phyloP scores from a whole-genome alignment of 2,329 filamentous ascomycete species.

The Ustulina deusta region DNA sequence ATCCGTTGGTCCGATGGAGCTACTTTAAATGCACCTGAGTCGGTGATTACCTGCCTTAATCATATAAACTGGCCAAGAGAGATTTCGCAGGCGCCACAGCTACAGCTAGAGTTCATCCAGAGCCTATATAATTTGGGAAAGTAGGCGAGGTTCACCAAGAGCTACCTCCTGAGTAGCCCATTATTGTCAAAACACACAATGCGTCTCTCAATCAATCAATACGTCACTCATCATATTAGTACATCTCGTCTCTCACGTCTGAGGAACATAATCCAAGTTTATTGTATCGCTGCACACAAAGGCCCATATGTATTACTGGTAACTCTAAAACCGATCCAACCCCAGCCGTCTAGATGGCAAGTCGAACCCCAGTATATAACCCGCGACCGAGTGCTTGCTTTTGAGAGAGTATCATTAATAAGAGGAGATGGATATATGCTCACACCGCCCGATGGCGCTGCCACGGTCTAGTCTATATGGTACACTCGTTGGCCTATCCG shows the following conservation, averaged over 20 bases:
- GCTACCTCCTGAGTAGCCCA: too few species aligned
- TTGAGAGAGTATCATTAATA: constrained; percentile 39
- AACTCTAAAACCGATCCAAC: constrained; percentile 32
- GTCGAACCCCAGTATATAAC: constrained; percentile 36
- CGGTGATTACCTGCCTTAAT: not conserved
- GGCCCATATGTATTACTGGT: constrained; percentile 34
- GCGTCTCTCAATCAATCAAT: too few species aligned
- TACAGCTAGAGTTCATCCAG: too few species aligned
- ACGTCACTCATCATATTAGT: not conserved
- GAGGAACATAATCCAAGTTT: not conserved
- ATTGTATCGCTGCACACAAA: constrained; percentile 28
- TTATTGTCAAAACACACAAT: too few species aligned
- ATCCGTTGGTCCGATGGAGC: not conserved
- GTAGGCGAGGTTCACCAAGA: too few species aligned
- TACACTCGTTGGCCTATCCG: constrained; percentile 51
- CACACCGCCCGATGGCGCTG: constrained; percentile 44
- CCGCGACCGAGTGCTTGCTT: constrained; percentile 29
- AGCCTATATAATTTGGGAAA: too few species aligned
- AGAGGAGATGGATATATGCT: constrained; percentile 51
- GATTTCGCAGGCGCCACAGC: not conserved
- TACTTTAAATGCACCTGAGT: not conserved
- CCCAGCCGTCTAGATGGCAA: constrained; percentile 33
- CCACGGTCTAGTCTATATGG: constrained; percentile 52
- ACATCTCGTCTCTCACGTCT: too few species aligned
- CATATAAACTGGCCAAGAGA: not conserved